phyloP scores from a whole-genome alignment of 1,139 yeast genomes.

The Yamadazyma atmosphaerica region DNA sequence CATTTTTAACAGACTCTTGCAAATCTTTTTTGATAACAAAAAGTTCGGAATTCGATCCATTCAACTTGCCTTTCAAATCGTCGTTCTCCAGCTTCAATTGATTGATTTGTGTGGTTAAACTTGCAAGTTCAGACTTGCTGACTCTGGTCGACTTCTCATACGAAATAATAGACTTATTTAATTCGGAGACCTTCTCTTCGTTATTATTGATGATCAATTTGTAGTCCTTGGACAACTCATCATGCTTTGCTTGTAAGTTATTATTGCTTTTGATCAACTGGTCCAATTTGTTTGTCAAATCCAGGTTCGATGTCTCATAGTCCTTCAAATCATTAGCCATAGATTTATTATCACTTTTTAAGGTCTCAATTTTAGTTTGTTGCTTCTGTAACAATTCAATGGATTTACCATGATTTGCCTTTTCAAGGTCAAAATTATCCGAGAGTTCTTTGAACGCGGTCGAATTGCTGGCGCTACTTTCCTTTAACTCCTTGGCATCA shows the following conservation, averaged over 20 bases:
- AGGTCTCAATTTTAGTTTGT: constrained; percentile 9
- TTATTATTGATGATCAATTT: constrained; percentile 7
- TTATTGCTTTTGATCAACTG: constrained; percentile 6
- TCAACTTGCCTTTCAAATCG: constrained; percentile 6
- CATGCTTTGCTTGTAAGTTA: constrained; percentile 11
- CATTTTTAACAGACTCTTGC: constrained; percentile 6
- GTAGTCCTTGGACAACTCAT: constrained; percentile 9
- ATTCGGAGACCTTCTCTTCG: constrained; percentile 10
- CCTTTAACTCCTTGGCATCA: constrained; percentile 17
- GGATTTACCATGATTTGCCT: constrained; percentile 18
- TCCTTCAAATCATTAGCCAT: constrained; percentile 21
- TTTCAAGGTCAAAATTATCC: constrained; percentile 14
- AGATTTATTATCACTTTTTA: constrained; percentile 8
- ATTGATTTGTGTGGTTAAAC: constrained; percentile 11
- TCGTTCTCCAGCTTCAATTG: constrained; percentile 15
- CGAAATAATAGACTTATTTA: constrained; percentile 9
- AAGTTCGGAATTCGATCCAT: constrained; percentile 10
- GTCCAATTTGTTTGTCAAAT: constrained; percentile 9
- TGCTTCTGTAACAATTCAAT: constrained; percentile 17
- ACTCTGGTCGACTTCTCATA: constrained; percentile 9
- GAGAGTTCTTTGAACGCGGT: constrained; percentile 7
- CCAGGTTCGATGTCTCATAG: constrained; percentile 6
- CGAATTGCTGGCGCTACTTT: constrained; percentile 3
- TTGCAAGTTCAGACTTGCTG: constrained; percentile 13
- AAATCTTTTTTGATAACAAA: constrained; percentile 11